Conservation (phyloP, 148 eudicot species). For the Arbutus unedo region DNA sequence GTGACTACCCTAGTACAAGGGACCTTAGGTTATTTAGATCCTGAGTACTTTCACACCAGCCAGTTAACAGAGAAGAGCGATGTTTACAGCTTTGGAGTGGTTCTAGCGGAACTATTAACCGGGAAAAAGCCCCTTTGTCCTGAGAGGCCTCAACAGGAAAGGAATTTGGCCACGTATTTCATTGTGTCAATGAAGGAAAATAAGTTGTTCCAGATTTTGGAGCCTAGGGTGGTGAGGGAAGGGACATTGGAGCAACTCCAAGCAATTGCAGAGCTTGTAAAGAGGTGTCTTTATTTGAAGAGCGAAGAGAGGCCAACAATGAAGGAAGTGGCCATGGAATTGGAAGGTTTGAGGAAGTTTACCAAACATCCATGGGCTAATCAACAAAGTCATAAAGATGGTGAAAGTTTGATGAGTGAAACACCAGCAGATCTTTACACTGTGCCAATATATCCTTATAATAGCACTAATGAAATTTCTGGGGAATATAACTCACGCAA, state of each 20-base stretch:
- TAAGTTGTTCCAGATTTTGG: not conserved
- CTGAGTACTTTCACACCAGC: slow-evolving; percentile 29
- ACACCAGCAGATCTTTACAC: slow-evolving; percentile 9
- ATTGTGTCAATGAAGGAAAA: slow-evolving; percentile 12
- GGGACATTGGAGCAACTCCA: not conserved
- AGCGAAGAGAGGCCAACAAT: not conserved
- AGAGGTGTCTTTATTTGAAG: slow-evolving; percentile 11
- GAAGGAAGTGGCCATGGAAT: slow-evolving; percentile 25
- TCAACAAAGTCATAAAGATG: not conserved
- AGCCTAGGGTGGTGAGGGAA: too few relatives aligned
- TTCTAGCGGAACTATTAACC: slow-evolving; percentile 17
- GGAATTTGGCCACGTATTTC: slow-evolving; percentile 17
- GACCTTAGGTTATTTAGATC: slow-evolving; percentile 31
- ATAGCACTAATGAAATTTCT: not conserved
- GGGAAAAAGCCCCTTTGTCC: slow-evolving; percentile 14
- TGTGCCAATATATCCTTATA: not conserved
- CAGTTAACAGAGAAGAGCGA: slow-evolving; percentile 22
- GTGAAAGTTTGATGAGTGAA: not conserved
- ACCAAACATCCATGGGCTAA: slow-evolving; percentile 14
- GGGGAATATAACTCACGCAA: not conserved
- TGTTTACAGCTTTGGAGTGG: slow-evolving; percentile 24
- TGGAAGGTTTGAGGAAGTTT: slow-evolving; percentile 17
- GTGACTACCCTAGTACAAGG: slow-evolving; percentile 21
- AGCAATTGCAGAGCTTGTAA: slow-evolving; percentile 17
- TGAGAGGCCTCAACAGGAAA: slow-evolving; percentile 14